Base-by-base conservation (phyloP, 495 filamentous ascomycete genomes). In the Acidiella bohemica region DNA sequence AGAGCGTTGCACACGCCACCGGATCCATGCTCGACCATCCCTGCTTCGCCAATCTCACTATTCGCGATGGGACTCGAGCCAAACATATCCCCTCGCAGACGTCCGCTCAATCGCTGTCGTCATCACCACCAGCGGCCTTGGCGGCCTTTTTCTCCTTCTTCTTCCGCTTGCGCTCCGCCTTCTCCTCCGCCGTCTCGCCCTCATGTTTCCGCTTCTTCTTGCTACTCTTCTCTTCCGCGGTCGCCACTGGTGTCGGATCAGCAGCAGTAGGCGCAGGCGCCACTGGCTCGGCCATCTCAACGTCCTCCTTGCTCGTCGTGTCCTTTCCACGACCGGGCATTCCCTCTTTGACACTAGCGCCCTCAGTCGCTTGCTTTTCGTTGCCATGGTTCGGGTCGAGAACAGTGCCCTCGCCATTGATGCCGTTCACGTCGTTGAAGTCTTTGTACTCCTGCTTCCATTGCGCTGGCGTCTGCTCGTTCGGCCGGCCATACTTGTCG, bases 361-460 rank as follows among this genome's bases (percentile, higher is more conserved):
- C 46, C 10, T 41, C 48, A 16, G 23, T 20, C 1, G 36, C 48
- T 36, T 51, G 50, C 28, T 44, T 32, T 19, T 49, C 41, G 21
- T 25, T 19, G n/a, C n/a, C n/a, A n/a, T n/a, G n/a, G n/a, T n/a
- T n/a, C n/a, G n/a, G n/a, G n/a, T n/a, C n/a, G n/a, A n/a, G n/a
- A n/a, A n/a, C n/a, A 13, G 36, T 19, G 8, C 17, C 19, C 3
- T 11, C 38, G 14, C 38, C 38, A 19, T 51, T 40, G 11, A 63
- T 53, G 13, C 58, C 58, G 8, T 64, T 59, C 36, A 72, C 63
- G 11, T 64, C 71, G 54, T 67, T 79, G 68, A 75, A 93, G 65
- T 97, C 90, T 58, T 79, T 86, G 70, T 95, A 94, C 25, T 78
- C 76, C 31, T 67, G 64, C 48, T 80, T 86, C 90, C 90, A 97